Conservation (phyloP, 2,329 filamentous ascomycete species). For the Claviceps sp. region DNA sequence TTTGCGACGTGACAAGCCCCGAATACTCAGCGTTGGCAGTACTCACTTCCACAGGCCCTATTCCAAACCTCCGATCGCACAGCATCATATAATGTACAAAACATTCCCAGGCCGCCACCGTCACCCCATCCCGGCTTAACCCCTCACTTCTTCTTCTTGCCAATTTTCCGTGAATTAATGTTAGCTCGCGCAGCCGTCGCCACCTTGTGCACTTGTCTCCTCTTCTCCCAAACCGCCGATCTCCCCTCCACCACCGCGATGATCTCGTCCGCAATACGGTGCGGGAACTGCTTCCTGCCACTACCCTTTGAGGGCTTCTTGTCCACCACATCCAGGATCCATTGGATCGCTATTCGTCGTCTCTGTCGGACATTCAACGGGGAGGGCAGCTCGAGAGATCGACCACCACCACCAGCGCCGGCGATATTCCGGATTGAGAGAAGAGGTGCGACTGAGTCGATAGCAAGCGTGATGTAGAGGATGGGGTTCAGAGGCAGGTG, state of each 20-base stretch:
- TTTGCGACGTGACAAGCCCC: no score
- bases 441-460: slow-evolving; percentile 86
- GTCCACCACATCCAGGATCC: slow-evolving; percentile 76
- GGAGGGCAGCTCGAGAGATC: slow-evolving; percentile 66
- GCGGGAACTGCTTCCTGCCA: slow-evolving; percentile 58
- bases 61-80: no score
- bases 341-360: slow-evolving; percentile 64
- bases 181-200: slow-evolving; percentile 71
- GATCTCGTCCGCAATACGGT: slow-evolving; percentile 73
- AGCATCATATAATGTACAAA: neutral
- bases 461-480: slow-evolving; percentile 75
- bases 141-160: slow-evolving; percentile 20
- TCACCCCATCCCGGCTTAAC: neutral
- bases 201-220: slow-evolving; percentile 64
- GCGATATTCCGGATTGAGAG: slow-evolving; percentile 64
- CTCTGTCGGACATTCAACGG: slow-evolving; percentile 65
- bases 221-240: slow-evolving; percentile 73
- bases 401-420: slow-evolving; percentile 76
- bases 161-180: slow-evolving; percentile 27
- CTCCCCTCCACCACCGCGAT: slow-evolving; percentile 77
- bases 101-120: neutral
- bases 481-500: slow-evolving; percentile 83
- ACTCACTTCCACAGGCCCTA: no score
- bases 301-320: slow-evolving; percentile 63
- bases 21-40: no score